Evolutionary conservation across 768 basidiomycete genomes (phyloP).

Genomic region (Macrocybe gigantea): DNA sequence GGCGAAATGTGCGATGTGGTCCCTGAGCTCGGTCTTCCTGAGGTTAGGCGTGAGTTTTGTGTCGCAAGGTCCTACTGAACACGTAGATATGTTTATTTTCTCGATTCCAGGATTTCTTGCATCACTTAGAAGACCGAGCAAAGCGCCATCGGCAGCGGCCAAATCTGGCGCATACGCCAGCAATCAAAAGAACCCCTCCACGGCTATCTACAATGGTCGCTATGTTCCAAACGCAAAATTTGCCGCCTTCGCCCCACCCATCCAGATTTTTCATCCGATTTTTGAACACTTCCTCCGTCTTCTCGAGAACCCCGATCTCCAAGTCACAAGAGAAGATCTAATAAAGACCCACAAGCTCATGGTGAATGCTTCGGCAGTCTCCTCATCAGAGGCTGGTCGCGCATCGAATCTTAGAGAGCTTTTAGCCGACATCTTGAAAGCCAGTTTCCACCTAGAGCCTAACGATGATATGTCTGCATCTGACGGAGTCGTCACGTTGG

Average conservation of each 20-base stretch:
- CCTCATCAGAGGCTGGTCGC: not conserved
- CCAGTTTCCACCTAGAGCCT: too few species aligned
- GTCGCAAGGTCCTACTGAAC: too few species aligned
- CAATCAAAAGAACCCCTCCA: not conserved
- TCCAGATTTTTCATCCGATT: constrained; percentile 18
- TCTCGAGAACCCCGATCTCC: constrained; percentile 5
- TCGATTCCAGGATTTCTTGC: too few species aligned
- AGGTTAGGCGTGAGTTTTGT: too few species aligned
- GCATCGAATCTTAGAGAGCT: not conserved
- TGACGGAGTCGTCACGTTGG: too few species aligned
- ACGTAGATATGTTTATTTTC: too few species aligned
- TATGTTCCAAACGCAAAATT: constrained; percentile 10
- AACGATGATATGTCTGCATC: too few species aligned
- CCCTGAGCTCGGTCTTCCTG: too few species aligned
- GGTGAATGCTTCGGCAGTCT: not conserved
- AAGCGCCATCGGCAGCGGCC: constrained; percentile 1
- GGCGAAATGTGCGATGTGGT: too few species aligned
- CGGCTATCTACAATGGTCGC: constrained; percentile 16
- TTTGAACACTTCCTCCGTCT: constrained; percentile 16
- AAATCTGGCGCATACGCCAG: not conserved
- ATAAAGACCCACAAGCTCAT: not conserved
- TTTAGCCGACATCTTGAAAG: not conserved
- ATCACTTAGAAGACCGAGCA: too few species aligned
- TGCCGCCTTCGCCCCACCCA: constrained; percentile 13
- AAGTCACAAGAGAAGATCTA: not conserved